Evolutionary conservation across 495 filamentous ascomycete species (phyloP), one percentile per base, ranked within the genome.

Genomic region (Penicillium goetzii): DNA sequence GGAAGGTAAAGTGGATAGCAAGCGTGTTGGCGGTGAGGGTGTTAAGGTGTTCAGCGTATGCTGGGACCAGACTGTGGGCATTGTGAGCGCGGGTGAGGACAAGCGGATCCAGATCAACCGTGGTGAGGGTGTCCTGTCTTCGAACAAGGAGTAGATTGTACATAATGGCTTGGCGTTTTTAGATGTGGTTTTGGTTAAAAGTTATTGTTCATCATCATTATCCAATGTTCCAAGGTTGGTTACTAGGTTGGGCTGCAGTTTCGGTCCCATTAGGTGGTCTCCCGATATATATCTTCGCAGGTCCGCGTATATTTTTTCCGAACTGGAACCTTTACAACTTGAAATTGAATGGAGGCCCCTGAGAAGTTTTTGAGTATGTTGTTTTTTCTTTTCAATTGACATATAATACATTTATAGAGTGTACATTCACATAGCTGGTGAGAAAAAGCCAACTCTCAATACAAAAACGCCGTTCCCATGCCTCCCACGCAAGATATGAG

Each of bases 61-160:
- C 67, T 99, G 95, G 95, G 91, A 97, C 78, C 77, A 78, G 66
- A 80, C 82, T 21, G 82, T 96, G 45, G 95, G 95, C 9, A 97
- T 99, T 74, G 89, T 97, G 25, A 96, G 91, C 74, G 93, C 80
- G 7, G 92, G 93, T 14, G 93, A 97, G 84, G 95, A 99, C 74
- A 93, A 91, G 79, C 85, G 84, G 79, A 88, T 98, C 65, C 96
- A 98, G 80, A 86, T 98, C 61, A 96, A 99, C 78, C 80, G 83
- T 56, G 89, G 89, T 28, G 77, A 83, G 59, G 79, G 79, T 45
- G 76, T 82, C 34, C 55, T 82, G 65, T 78, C 76, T 61, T 74
- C 76, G 10, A 60, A 56, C n/a, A 76, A 72, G 65, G 30, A 69
- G 67, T 66, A 66, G 54, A 67, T 69, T 73, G 65, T 68, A 73